Conservation (phyloP, 129 eudicot species). For the Calendula officinalis region DNA sequence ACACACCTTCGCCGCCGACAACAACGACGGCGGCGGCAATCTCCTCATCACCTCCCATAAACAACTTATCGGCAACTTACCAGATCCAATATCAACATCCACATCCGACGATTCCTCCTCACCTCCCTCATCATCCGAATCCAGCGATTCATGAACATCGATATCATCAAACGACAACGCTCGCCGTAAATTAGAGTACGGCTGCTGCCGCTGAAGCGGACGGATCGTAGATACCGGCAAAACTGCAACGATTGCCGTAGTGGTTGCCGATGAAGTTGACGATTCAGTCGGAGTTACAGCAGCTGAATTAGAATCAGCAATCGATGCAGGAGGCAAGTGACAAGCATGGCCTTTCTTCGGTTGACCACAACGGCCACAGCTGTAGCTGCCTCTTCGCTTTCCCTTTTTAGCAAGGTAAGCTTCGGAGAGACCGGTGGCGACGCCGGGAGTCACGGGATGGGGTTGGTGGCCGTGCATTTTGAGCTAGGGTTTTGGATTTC, state of each 20-base stretch:
- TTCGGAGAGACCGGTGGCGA: conserved; percentile 45
- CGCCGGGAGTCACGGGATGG: conserved; percentile 54
- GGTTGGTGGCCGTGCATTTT: conserved; percentile 61
- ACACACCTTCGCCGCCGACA: conserved; percentile 82
- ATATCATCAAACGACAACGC: conserved; percentile 75
- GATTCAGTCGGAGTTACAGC: conserved; percentile 27
- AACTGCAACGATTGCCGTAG: background rate
- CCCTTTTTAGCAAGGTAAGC: conserved; percentile 46
- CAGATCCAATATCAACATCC: conserved; percentile 43
- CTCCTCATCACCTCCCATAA: conserved; percentile 80
- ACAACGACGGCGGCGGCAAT: conserved; percentile 71
- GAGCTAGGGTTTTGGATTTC: conserved; percentile 21
- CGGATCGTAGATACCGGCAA: conserved; percentile 37
- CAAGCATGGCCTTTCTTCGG: conserved; percentile 87
- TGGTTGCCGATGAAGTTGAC: conserved; percentile 31
- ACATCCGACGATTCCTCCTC: conserved; percentile 22
- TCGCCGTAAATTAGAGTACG: conserved; percentile 45
- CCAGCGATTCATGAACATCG: conserved; percentile 28
- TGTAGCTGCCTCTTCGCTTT: conserved; percentile 82
- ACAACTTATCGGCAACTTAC: conserved; percentile 46
- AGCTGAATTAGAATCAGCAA: conserved; percentile 13
- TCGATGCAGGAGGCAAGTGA: conserved; percentile 30
- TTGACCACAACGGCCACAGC: conserved; percentile 91
- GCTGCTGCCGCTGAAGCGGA: conserved; percentile 31
- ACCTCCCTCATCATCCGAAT: conserved; percentile 26